Conservation (phyloP, 2,329 filamentous ascomycete genomes). For the Cryphonectria radicalis region DNA sequence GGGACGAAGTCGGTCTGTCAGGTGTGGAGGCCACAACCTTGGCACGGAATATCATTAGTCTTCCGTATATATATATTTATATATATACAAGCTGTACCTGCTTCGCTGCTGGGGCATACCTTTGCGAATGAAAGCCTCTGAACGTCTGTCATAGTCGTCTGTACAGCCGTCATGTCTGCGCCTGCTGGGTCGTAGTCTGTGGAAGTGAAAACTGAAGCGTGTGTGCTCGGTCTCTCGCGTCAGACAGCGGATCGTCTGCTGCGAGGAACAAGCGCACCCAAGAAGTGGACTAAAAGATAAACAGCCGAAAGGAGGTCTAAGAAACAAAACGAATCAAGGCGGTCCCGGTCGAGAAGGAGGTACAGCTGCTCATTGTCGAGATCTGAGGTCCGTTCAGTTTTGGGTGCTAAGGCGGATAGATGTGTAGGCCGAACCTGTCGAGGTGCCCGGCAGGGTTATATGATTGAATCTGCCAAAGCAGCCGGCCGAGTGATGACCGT, state of each 20-base stretch:
- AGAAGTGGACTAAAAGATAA: slow-evolving; percentile 31
- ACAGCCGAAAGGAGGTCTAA: slow-evolving; percentile 47
- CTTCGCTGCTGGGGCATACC: slow-evolving; percentile 50
- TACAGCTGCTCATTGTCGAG: slow-evolving; percentile 61
- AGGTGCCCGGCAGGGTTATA: slow-evolving; percentile 10
- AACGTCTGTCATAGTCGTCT: slow-evolving; percentile 50
- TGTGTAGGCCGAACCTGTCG: slow-evolving; percentile 13
- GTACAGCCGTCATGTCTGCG: slow-evolving; percentile 51
- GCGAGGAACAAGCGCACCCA: slow-evolving; percentile 26
- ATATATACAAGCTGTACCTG: neutral
- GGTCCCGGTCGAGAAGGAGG: slow-evolving; percentile 54
- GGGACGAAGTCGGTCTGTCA: slow-evolving; percentile 42
- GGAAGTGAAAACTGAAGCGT: slow-evolving; percentile 35
- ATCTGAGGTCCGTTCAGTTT: slow-evolving; percentile 43
- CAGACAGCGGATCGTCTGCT: slow-evolving; percentile 31
- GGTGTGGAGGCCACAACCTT: slow-evolving; percentile 35
- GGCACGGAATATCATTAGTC: slow-evolving; percentile 17
- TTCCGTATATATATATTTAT: neutral
- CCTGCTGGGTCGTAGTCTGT: slow-evolving; percentile 32
- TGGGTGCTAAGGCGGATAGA: slow-evolving; percentile 9
- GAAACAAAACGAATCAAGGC: slow-evolving; percentile 59
- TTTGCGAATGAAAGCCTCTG: slow-evolving; percentile 76
- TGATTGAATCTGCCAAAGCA: neutral
- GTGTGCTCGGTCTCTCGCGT: slow-evolving; percentile 36
- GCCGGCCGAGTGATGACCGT: neutral